Percentiles rank a stretch among this genome's conserved stretches.
phyloP scores from a whole-genome alignment of 2,329 filamentous ascomycete genomes.

The Hymenoscyphus repandus region DNA sequence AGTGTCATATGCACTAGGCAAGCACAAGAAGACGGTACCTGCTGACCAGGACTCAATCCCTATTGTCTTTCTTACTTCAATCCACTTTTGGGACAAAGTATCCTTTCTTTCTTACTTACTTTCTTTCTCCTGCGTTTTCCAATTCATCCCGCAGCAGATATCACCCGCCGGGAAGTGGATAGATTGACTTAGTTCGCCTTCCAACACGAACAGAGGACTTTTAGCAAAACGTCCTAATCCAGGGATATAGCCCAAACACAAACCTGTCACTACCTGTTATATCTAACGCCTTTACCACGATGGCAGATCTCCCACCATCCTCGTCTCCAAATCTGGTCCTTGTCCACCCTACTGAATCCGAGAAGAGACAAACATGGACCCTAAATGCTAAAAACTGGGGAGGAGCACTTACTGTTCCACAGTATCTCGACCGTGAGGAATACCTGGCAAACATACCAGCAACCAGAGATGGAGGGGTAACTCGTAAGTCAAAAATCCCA shows the following conservation, averaged over 20 bases:
- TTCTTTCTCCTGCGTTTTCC: background rate
- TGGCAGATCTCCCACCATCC: conserved; percentile 21
- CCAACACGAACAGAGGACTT: background rate
- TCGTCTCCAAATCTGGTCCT: conserved; percentile 40
- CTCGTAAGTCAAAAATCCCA: conserved; percentile 10
- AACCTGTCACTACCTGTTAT: background rate
- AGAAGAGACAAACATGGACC: conserved; percentile 50
- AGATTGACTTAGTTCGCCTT: no score
- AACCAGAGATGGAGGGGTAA: conserved; percentile 51
- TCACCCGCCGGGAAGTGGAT: no score
- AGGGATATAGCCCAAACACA: background rate
- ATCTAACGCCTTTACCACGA: background rate
- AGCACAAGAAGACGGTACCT: background rate
- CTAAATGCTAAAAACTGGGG: conserved; percentile 56
- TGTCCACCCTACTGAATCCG: conserved; percentile 49
- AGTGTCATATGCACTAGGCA: background rate
- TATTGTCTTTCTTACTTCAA: background rate
- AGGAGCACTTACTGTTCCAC: conserved; percentile 45
- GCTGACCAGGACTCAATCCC: conserved; percentile 3
- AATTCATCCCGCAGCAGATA: no score
- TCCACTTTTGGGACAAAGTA: background rate
- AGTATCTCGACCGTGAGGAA: conserved; percentile 56
- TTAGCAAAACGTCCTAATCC: background rate
- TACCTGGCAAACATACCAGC: conserved; percentile 54
- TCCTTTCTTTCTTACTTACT: background rate